Percentiles rank a stretch among this genome's conserved stretches.
Conservation (phyloP, 2,329 filamentous ascomycete species). For the Elsinoe arachidis region DNA sequence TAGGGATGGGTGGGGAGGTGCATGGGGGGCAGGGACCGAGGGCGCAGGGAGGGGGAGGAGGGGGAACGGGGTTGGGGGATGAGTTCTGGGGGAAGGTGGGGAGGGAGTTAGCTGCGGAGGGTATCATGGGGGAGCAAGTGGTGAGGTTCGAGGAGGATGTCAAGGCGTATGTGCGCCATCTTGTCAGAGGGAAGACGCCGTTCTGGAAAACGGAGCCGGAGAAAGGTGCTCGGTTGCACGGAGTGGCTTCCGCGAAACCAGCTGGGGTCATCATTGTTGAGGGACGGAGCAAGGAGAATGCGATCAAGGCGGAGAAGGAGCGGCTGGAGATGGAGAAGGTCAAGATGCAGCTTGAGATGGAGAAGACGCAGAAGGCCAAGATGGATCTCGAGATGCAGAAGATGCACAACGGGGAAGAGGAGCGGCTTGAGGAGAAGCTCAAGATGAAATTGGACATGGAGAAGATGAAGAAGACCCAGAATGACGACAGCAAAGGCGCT, state of each 20-base stretch:
- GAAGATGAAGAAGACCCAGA: too few relatives aligned
- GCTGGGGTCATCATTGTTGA: background rate
- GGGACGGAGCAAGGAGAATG: background rate
- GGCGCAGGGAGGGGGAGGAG: background rate
- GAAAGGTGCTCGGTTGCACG: background rate
- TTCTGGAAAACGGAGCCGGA: background rate
- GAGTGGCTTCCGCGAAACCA: background rate
- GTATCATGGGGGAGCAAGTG: background rate
- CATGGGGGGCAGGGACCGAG: background rate
- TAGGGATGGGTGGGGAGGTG: background rate
- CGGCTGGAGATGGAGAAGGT: background rate
- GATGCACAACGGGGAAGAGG: too few relatives aligned
- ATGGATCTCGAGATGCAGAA: background rate
- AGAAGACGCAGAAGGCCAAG: background rate
- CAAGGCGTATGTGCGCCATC: background rate
- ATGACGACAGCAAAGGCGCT: too few relatives aligned
- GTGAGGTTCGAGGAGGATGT: background rate
- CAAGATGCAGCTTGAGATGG: background rate
- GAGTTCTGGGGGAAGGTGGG: background rate
- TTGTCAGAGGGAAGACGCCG: background rate
- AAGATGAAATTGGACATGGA: too few relatives aligned
- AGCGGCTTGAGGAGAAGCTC: too few relatives aligned
- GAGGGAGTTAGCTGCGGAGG: background rate
- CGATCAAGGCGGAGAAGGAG: background rate
- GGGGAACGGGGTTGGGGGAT: too few relatives aligned